Base-by-base conservation (phyloP, 257 asterid genomes). In the Henckelia pumila region DNA sequence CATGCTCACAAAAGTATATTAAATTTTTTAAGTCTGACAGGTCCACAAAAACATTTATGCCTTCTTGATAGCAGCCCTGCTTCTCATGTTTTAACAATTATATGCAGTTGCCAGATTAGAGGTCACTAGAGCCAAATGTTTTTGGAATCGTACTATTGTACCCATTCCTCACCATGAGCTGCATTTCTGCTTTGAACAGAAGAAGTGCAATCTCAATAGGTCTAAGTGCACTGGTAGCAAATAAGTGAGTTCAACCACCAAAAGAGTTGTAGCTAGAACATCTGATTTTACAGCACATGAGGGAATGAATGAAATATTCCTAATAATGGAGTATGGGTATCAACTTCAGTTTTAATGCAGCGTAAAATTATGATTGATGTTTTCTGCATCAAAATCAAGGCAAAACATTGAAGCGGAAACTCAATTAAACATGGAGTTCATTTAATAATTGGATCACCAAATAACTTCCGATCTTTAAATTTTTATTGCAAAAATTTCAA, bases 131-230 rank as follows among this genome's bases (percentile, higher is more conserved):
- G n/a, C n/a, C n/a, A n/a, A n/a, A n/a, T n/a, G n/a, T n/a, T n/a
- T n/a, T n/a, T n/a, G n/a, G n/a, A n/a, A n/a, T n/a, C n/a, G n/a
- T n/a, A n/a, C n/a, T 63, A 61, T 55, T 57, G 22, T 9, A 40
- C n/a, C n/a, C n/a, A n/a, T n/a, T n/a, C 24, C 30, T 63, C 33
- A 56, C 59, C 77, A 65, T 6, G 50, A 28, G 63, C 17, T 1
- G 21, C 47, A 73, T 63, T 59, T 73, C 29, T 65, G 56, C 50
- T 53, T 59, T 66, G 58, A 28, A 66, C 33, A 32, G 17, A 55
- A 53, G 33, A 52, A 7, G 25, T 8, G 53, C 37, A 35, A 56
- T 37, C 29, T 49, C 57, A 52, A 23, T 32, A 30, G 63, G 14
- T 29, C 73, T 14, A 66, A 59, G 32, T 23, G 19, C 61, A 30